Conservation (phyloP, 2,329 filamentous ascomycete genomes). For the Cryphonectria parasitica region DNA sequence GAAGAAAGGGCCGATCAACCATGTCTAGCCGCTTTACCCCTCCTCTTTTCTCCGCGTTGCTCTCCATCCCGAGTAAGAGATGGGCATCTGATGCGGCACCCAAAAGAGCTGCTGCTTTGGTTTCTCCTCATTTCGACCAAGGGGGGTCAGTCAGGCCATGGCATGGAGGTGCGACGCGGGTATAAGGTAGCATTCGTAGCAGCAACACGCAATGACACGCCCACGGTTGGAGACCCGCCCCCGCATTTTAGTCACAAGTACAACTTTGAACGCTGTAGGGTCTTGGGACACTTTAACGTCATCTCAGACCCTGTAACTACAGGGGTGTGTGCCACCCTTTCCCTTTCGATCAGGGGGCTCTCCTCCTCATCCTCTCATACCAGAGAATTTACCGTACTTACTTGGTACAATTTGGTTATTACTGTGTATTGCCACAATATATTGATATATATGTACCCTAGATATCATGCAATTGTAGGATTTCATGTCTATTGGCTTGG, state of each 20-base stretch:
- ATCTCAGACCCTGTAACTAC: not conserved
- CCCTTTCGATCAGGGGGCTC: too few relatives aligned
- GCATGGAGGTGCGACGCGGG: conserved; percentile 12
- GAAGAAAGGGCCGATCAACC: conserved; percentile 26
- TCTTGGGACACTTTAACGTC: not conserved
- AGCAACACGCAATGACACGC: conserved; percentile 11
- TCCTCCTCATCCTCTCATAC: too few relatives aligned
- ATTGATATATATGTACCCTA: too few relatives aligned
- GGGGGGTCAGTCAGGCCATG: conserved; percentile 9
- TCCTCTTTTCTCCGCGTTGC: not conserved
- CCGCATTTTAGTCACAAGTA: conserved; percentile 22
- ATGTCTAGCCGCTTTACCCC: conserved; percentile 2
- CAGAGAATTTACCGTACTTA: too few relatives aligned
- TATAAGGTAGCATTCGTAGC: not conserved
- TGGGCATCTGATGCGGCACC: conserved; percentile 16
- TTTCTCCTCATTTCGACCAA: not conserved
- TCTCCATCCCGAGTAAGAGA: not conserved
- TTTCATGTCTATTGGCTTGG: too few relatives aligned
- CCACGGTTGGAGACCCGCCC: conserved; percentile 19
- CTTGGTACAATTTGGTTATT: too few relatives aligned
- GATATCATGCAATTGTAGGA: too few relatives aligned
- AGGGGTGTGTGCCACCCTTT: not conserved
- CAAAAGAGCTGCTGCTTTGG: not conserved
- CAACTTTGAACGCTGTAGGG: not conserved
- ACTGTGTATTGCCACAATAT: too few relatives aligned